A percentile compares a stretch with the other conserved stretches of the same genome.
phyloP scores from a whole-genome alignment of 345 rosid species.

The Brassica juncea region DNA sequence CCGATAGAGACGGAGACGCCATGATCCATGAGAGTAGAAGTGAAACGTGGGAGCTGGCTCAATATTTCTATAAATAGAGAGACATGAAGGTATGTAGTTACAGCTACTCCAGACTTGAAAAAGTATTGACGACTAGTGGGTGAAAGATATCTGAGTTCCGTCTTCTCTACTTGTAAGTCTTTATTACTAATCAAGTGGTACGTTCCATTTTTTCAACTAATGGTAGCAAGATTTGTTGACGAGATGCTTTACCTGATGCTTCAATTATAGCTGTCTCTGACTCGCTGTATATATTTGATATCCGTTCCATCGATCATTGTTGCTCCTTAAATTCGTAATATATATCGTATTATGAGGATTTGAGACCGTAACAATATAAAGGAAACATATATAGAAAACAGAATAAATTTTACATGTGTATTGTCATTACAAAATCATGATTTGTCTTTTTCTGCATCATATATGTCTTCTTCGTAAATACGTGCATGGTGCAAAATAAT shows the following conservation, averaged over 20 bases:
- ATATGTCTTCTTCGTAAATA: background rate
- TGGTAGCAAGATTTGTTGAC: background rate
- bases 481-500: background rate
- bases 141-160: background rate
- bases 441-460: background rate
- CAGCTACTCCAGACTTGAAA: background rate
- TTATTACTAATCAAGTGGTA: conserved; percentile 15
- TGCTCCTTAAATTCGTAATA: background rate
- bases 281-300: background rate
- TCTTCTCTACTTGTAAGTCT: conserved; percentile 15
- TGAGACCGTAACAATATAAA: background rate
- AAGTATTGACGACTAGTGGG: background rate
- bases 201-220: background rate
- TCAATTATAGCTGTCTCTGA: background rate
- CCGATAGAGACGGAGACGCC: conserved; percentile 18
- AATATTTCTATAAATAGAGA: conserved; percentile 15
- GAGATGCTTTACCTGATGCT: background rate
- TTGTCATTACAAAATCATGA: background rate
- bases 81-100: conserved; percentile 6
- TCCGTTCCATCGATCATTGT: background rate
- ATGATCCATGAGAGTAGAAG: conserved; percentile 11
- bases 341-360: background rate
- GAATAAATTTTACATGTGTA: background rate
- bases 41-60: conserved; percentile 36
- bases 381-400: background rate